These are phyloP conservation scores for Globisporangium uncinulatum DNA, from an alignment of 352 stramenopile genomes.

Conservation along the genomic window DNA sequence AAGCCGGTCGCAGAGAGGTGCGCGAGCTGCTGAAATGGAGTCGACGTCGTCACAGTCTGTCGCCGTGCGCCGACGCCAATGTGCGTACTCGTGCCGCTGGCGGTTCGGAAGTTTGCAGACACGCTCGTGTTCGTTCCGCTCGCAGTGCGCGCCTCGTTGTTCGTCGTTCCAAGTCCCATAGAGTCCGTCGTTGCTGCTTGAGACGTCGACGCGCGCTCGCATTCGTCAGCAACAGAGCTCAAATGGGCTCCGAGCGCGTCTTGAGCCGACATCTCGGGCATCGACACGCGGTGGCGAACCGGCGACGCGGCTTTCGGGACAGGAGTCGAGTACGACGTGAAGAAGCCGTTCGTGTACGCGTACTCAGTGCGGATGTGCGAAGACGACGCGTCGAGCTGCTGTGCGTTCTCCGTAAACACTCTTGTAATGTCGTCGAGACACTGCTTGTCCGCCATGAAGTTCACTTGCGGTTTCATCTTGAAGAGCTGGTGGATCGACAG, in stretches of 20 bases:
- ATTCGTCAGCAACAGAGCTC: neutral
- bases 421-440: constrained; percentile 61
- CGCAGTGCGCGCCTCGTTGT: constrained; percentile 8
- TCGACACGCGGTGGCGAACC: constrained; percentile 13
- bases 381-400: constrained; percentile 9
- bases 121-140: constrained; percentile 14
- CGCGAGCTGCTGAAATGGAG: constrained; percentile 13
- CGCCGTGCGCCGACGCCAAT: constrained; percentile 22
- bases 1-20: constrained; percentile 11
- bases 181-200: neutral
- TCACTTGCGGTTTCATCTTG: constrained; percentile 61
- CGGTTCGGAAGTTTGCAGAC: constrained; percentile 8
- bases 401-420: constrained; percentile 42
- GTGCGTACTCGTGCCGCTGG: constrained; percentile 17
- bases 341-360: constrained; percentile 2
- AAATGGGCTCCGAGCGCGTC: neutral
- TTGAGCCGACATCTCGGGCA: constrained; percentile 12
- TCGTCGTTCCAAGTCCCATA: neutral
- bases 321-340: neutral
- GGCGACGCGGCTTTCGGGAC: constrained; percentile 5
- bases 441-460: constrained; percentile 58
- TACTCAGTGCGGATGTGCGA: neutral
- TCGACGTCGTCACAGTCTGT: constrained; percentile 24
- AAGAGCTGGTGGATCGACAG: constrained; percentile 60
- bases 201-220: neutral